Percentiles rank a stretch among this genome's conserved stretches.
phyloP scores from a whole-genome alignment of 140 eudicot species.

The Cichorium intybus region DNA sequence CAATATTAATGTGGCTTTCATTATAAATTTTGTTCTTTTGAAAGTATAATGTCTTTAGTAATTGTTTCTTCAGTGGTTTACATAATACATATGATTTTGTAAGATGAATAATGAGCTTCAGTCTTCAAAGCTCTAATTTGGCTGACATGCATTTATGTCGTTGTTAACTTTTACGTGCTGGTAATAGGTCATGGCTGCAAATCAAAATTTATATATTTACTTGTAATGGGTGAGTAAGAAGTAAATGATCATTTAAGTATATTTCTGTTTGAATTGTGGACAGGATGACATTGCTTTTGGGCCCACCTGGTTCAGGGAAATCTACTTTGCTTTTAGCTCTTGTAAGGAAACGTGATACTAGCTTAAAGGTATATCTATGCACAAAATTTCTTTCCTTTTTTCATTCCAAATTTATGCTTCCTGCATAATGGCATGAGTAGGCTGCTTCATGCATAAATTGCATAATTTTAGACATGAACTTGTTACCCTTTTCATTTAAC shows the following conservation, averaged over 20 bases:
- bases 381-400: neutral
- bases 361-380: slow-evolving; percentile 62
- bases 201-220: neutral
- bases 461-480: neutral
- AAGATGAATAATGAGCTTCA: neutral
- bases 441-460: no score
- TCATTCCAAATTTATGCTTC: neutral
- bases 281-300: slow-evolving; percentile 93
- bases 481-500: slow-evolving; percentile 4
- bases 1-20: neutral
- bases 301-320: slow-evolving; percentile 94
- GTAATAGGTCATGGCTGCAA: neutral
- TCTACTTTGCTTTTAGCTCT: slow-evolving; percentile 83
- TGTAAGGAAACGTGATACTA: slow-evolving; percentile 65
- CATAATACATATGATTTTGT: neutral
- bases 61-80: neutral
- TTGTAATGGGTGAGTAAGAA: neutral
- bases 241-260: neutral
- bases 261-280: slow-evolving; percentile 21
- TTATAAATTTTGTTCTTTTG: neutral
- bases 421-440: no score
- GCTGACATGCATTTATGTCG: slow-evolving; percentile 12
- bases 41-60: neutral
- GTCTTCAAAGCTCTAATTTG: neutral
- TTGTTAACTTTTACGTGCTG: slow-evolving; percentile 11